Evolutionary conservation across 192 early-diverging fungal genomes (phyloP), one percentile per base, ranked within the genome.

Genomic region (Cetraspora pellucida): DNA sequence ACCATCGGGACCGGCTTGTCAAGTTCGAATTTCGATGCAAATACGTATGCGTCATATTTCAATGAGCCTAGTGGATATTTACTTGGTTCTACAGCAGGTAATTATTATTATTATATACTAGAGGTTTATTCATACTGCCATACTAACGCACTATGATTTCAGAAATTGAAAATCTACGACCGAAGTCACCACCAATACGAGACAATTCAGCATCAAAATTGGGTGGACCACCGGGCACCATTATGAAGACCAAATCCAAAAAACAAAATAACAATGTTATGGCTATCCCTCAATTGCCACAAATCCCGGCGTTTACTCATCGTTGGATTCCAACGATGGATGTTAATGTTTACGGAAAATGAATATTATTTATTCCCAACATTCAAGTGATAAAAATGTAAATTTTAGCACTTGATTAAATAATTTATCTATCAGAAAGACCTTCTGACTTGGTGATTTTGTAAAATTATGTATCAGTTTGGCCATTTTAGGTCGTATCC

Each of bases 121-220:
- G 10, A 43, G 10, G 31, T 66, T 66, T 66, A 25, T 14, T 23
- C 3, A 28, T 25, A 11, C 0, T 13, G 14, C 14, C 23, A 13
- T 21, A 8, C 9, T 25, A 28, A 19, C 11, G 31, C 10, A 37
- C 19, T 10, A 58, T 58, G 43, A 47, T 43, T 23, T 17, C 16
- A 85, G 85, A 83, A 60, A 86, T 89, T 68, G 88, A 87, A 52
- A 57, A 58, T 9, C 72, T 89, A 19, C 81, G 88, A 27, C 88
- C 88, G n/a, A 89, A 89, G 52, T 86, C 86, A 11, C 88, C 88
- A 0, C 85, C 85, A 37, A 78, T 80, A 3, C 77, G 83, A 17
- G 79, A 86, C 54, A 77, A 23, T 30, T 63, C 74, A 65, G 31
- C 61, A 13, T 11, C 72, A 10, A 75, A 75, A 54, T 19, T 65